Evolutionary conservation across 139 green algal genomes (phyloP).

Genomic region (Trebouxia sp.): DNA sequence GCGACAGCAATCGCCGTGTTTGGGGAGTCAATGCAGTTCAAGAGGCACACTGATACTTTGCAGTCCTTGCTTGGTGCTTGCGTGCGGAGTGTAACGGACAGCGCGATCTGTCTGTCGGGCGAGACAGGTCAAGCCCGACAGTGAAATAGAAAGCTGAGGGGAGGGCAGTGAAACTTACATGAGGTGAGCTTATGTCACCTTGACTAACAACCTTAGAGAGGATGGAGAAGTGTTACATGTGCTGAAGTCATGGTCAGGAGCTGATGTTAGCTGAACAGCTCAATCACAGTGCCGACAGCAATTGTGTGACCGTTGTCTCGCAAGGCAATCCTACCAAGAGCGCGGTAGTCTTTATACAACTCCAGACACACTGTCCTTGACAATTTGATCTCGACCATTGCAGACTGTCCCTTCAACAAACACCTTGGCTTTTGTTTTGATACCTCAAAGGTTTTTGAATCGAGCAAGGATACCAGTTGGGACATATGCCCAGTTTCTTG

Average conservation of each 20-base stretch:
- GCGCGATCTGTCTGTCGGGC: no score
- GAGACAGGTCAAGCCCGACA: no score
- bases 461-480: conserved; percentile 67
- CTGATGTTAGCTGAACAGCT: not conserved
- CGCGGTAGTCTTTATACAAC: conserved; percentile 66
- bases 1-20: no score
- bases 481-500: conserved; percentile 71
- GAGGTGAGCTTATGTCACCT: no score
- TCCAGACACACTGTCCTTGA: conserved; percentile 74
- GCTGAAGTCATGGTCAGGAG: not conserved
- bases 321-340: conserved; percentile 85
- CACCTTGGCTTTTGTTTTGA: conserved; percentile 62
- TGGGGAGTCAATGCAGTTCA: no score
- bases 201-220: not conserved
- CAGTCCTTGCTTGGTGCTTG: no score
- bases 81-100: no score
- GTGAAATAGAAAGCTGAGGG: no score
- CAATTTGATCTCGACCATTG: conserved; percentile 80
- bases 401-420: conserved; percentile 69
- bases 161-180: no score
- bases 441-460: conserved; percentile 74
- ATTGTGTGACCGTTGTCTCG: conserved; percentile 82
- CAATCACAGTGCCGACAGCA: conserved; percentile 72
- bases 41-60: no score
- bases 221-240: not conserved